phyloP scores from a whole-genome alignment of 2,329 filamentous ascomycete species.

The Venturia carpophila region DNA sequence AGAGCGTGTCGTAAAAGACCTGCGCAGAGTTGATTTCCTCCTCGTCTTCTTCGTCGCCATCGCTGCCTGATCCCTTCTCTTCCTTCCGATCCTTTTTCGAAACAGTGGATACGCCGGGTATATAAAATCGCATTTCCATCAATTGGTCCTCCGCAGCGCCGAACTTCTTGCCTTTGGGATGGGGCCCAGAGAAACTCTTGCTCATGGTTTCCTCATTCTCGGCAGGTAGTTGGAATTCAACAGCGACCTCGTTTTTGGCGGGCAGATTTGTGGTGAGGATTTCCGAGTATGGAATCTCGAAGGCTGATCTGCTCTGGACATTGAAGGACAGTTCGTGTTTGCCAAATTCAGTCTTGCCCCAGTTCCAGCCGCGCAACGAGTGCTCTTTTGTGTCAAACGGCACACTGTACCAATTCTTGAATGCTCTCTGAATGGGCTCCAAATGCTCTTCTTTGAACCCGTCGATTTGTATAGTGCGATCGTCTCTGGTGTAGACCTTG shows the following conservation, averaged over 20 bases:
- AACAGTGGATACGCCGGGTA: conserved; percentile 64
- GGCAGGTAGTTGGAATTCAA: conserved; percentile 81
- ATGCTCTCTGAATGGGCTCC: conserved; percentile 81
- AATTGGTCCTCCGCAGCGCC: conserved; percentile 85
- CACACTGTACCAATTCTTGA: conserved; percentile 97
- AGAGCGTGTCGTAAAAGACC: conserved; percentile 95
- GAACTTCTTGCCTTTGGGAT: conserved; percentile 76
- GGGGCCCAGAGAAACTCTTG: conserved; percentile 66
- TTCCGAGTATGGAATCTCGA: conserved; percentile 94
- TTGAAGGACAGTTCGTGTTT: conserved; percentile 95
- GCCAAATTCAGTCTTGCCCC: conserved; percentile 95
- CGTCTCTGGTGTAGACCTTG: conserved; percentile 78
- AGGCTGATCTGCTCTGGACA: conserved; percentile 91
- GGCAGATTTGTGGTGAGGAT: conserved; percentile 97
- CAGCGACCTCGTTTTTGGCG: conserved; percentile 93
- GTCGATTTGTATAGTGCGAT: conserved; percentile 84
- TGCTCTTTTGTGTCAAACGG: conserved; percentile 90
- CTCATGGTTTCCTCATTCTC: conserved; percentile 59
- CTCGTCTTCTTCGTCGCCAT: conserved; percentile 46
- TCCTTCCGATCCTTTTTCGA: conserved; percentile 62
- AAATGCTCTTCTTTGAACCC: conserved; percentile 92
- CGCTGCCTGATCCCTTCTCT: conserved; percentile 52
- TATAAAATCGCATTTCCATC: conserved; percentile 98
- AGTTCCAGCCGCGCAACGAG: conserved; percentile 94
- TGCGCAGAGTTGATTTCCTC: conserved; percentile 93